These are phyloP conservation scores for Xerocomellus intermedius DNA, from an alignment of 768 basidiomycete genomes.

Conservation along the genomic window DNA sequence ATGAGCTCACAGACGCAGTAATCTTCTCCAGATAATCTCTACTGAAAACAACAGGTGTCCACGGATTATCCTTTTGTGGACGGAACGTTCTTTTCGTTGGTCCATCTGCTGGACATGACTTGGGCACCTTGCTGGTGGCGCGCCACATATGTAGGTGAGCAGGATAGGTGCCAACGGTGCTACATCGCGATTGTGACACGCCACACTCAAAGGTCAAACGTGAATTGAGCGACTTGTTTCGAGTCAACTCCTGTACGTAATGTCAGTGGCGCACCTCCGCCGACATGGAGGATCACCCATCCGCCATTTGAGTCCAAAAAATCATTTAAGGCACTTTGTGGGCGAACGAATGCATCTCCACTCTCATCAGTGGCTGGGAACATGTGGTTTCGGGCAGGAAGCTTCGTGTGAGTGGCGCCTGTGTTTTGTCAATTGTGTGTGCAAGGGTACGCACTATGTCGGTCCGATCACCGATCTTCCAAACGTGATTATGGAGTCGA, in stretches of 20 bases:
- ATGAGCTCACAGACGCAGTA: constrained; percentile 6
- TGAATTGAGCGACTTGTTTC: constrained; percentile 4
- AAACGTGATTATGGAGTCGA: constrained; percentile 9
- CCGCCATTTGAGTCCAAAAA: neutral
- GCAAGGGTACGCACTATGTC: neutral
- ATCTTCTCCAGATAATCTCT: constrained; percentile 2
- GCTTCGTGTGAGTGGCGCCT: constrained; percentile 17
- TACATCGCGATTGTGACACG: constrained; percentile 10
- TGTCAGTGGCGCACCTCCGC: constrained; percentile 19
- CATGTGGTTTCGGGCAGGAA: constrained; percentile 26
- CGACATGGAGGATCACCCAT: constrained; percentile 3
- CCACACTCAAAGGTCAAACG: constrained; percentile 1
- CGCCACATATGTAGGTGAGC: constrained; percentile 7
- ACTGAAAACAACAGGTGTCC: neutral
- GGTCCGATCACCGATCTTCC: constrained; percentile 5
- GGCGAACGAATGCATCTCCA: constrained; percentile 11
- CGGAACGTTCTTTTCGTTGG: neutral
- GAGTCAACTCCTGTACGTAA: constrained; percentile 17
- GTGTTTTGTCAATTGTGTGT: constrained; percentile 3
- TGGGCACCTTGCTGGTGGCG: constrained; percentile 13
- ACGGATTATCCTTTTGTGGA: constrained; percentile 8
- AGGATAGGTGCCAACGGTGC: neutral
- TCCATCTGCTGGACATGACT: neutral
- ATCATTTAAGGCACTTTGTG: constrained; percentile 9
- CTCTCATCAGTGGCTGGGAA: constrained; percentile 14